Conservation (phyloP, 306 rosid species). For the Lathyrus tuberosus region DNA sequence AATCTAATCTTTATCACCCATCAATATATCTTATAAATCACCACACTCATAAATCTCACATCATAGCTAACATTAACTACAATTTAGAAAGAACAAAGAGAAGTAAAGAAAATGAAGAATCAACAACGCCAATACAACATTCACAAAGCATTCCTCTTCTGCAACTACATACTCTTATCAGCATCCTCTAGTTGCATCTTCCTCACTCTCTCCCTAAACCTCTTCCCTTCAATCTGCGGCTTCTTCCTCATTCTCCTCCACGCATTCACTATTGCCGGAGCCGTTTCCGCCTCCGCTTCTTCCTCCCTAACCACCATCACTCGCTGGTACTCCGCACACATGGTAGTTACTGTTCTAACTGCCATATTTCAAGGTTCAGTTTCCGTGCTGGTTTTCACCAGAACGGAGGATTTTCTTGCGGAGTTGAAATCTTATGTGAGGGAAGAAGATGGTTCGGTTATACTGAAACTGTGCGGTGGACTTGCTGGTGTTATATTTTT, state of each 20-base stretch:
- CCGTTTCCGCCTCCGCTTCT: conserved; percentile 60
- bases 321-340: conserved; percentile 71
- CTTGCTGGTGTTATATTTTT: conserved; percentile 60
- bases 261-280: conserved; percentile 63
- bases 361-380: conserved; percentile 85
- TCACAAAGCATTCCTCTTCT: conserved; percentile 69
- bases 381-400: conserved; percentile 60
- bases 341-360: conserved; percentile 70
- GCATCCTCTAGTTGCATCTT: conserved; percentile 87
- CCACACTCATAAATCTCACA: neutral
- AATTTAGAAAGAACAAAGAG: neutral
- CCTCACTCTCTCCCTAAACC: conserved; percentile 82
- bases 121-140: conserved; percentile 46
- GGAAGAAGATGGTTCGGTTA: conserved; percentile 65
- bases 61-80: neutral
- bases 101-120: neutral
- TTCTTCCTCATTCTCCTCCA: conserved; percentile 75
- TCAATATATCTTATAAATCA: neutral
- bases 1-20: neutral
- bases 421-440: conserved; percentile 70
- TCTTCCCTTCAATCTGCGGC: conserved; percentile 75
- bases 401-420: conserved; percentile 62
- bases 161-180: conserved; percentile 78
- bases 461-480: conserved; percentile 68
- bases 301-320: conserved; percentile 30